A percentile compares a stretch with the other conserved stretches of the same genome.
These are phyloP conservation scores for Tuber melanosporum DNA, from an alignment of 495 filamentous ascomycete genomes.

Conservation along the genomic window DNA sequence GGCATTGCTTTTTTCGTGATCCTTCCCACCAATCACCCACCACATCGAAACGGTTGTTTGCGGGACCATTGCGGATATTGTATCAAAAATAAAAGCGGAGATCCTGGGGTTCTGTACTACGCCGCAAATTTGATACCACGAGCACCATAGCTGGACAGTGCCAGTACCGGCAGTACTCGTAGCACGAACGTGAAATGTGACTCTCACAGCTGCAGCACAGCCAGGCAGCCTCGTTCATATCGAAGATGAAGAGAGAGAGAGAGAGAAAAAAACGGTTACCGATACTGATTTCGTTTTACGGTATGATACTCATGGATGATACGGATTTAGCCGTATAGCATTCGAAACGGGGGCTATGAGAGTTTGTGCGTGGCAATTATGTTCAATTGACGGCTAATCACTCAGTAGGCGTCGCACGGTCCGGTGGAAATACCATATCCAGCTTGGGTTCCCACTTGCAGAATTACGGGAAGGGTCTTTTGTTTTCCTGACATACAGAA, in stretches of 20 bases:
- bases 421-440: background rate
- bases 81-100: background rate
- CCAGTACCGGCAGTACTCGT: background rate
- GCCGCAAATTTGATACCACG: background rate
- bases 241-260: background rate
- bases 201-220: background rate
- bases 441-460: background rate
- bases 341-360: background rate
- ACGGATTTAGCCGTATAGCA: background rate
- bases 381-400: background rate
- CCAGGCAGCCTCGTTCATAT: background rate
- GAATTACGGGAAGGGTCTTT: background rate
- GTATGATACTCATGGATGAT: background rate
- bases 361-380: background rate
- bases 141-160: background rate
- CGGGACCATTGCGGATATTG: background rate
- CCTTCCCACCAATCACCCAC: background rate
- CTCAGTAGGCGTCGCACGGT: background rate
- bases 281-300: background rate
- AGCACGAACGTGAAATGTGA: background rate
- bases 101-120: background rate
- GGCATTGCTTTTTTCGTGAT: background rate
- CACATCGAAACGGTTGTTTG: background rate
- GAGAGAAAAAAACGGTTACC: background rate
- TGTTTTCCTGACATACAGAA: background rate